Percentiles rank a stretch among this genome's conserved stretches.
These are phyloP conservation scores for Protea cynaroides DNA, from an alignment of 164 flowering plant genomes.

Conservation along the genomic window DNA sequence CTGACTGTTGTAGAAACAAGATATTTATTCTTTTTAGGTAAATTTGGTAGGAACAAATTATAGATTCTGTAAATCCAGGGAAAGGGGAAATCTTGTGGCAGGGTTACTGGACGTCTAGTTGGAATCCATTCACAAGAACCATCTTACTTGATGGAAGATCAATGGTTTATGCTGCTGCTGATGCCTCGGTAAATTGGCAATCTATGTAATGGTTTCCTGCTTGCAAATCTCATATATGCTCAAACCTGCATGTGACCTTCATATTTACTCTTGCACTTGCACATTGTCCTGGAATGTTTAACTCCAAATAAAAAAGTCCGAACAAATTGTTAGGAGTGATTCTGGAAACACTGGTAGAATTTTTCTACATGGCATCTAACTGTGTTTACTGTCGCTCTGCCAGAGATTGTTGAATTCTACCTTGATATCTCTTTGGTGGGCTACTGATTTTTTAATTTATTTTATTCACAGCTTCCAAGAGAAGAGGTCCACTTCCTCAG, in stretches of 20 bases:
- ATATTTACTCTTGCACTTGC: background rate
- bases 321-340: no score
- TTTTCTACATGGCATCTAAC: background rate
- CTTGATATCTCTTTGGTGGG: background rate
- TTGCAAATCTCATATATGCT: background rate
- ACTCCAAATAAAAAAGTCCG: no score
- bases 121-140: background rate
- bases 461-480: constrained; percentile 39
- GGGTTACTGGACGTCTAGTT: no score
- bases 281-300: no score
- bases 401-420: no score
- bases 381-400: no score
- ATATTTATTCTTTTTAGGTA: no score
- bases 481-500: constrained; percentile 28
- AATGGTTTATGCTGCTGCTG: background rate
- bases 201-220: background rate
- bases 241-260: background rate
- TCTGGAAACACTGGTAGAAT: background rate
- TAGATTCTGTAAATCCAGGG: no score
- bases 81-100: no score
- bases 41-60: no score
- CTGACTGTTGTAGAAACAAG: no score
- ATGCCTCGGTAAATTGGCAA: no score
- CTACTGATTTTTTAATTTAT: constrained; percentile 6
- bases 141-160: background rate